Percentiles rank a stretch among this genome's conserved stretches.
phyloP scores from a whole-genome alignment of 2,329 filamentous ascomycete species.

The Tolypocladium inflatum region DNA sequence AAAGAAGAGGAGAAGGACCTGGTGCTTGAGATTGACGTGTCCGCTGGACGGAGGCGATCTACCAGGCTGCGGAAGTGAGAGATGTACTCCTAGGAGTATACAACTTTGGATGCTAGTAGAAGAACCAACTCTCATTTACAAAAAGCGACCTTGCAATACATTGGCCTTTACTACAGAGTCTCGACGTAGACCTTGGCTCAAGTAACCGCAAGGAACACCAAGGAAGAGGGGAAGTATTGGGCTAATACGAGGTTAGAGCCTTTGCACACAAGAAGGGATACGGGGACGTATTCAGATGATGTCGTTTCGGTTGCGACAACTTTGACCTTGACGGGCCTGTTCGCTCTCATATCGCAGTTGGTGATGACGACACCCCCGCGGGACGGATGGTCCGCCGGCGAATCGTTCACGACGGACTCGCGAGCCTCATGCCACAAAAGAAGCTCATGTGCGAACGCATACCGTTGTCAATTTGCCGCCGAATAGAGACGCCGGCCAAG shows the following conservation, averaged over 20 bases:
- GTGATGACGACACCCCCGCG: neutral
- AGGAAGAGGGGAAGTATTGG: no score
- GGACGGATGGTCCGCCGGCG: neutral
- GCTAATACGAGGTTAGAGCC: no score
- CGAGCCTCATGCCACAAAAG: neutral
- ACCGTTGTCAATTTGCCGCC: neutral
- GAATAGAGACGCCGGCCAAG: neutral
- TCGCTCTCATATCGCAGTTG: neutral
- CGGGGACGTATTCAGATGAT: no score
- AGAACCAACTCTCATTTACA: neutral
- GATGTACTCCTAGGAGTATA: neutral
- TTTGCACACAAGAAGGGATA: no score
- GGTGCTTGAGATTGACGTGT: constrained; percentile 1
- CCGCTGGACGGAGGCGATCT: constrained; percentile 16
- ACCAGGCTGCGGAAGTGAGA: constrained; percentile 13
- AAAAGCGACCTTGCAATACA: neutral
- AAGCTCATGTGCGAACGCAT: neutral
- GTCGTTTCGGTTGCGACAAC: neutral
- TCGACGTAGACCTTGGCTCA: neutral
- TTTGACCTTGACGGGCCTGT: neutral
- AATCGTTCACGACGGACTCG: neutral
- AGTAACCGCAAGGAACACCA: neutral
- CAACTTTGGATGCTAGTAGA: neutral
- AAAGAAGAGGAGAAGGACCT: constrained; percentile 13
- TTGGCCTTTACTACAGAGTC: neutral